Evolutionary conservation across 352 stramenopile species (phyloP).

Genomic region (Phytophthora sp.): DNA sequence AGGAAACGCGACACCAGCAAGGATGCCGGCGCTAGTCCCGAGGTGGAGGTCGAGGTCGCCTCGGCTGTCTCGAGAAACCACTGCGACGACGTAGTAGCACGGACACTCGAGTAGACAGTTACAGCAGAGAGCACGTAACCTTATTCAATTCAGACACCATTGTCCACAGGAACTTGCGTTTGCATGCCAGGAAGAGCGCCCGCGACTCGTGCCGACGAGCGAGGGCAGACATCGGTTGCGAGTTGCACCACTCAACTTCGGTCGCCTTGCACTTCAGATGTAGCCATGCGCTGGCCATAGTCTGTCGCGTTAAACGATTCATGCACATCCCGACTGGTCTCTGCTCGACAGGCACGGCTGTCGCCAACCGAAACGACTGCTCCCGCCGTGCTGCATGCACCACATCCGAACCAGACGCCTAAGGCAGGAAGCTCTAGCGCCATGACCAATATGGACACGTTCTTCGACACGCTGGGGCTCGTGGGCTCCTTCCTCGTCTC

Average conservation of each 20-base stretch:
- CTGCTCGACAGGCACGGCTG: constrained; percentile 2
- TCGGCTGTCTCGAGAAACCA: constrained; percentile 14
- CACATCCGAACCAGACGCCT: constrained; percentile 7
- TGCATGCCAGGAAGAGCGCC: not conserved
- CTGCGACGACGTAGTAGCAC: constrained; percentile 3
- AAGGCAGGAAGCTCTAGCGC: not conserved
- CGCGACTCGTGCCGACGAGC: not conserved
- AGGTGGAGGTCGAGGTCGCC: constrained; percentile 26
- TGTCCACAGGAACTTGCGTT: not conserved
- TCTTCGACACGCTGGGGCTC: constrained; percentile 61
- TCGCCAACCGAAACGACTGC: not conserved
- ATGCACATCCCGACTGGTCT: not conserved
- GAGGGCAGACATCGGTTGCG: constrained; percentile 22
- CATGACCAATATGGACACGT: constrained; percentile 35
- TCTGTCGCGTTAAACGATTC: not conserved
- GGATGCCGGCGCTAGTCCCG: constrained; percentile 12
- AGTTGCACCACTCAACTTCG: constrained; percentile 16
- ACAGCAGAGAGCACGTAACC: not conserved
- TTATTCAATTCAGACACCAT: not conserved
- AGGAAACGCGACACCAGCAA: constrained; percentile 22
- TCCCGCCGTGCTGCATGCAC: not conserved
- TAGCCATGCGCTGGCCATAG: constrained; percentile 3
- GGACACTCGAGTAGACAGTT: not conserved
- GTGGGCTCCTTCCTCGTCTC: constrained; percentile 69
- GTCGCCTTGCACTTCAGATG: constrained; percentile 14